Conservation (phyloP, 192 early-diverging fungal species). For the Coemansia sp. region DNA sequence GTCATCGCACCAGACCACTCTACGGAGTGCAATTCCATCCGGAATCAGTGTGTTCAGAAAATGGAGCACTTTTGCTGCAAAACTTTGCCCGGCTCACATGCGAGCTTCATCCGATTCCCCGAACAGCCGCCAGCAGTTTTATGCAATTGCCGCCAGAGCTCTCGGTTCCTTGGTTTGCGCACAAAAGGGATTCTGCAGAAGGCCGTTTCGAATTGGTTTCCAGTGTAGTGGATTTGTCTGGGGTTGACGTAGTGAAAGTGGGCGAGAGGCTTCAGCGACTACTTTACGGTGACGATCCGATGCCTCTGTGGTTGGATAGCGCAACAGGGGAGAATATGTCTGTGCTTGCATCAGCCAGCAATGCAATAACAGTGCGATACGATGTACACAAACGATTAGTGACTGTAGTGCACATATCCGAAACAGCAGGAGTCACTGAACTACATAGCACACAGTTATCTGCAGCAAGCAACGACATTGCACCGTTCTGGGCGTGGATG, state of each 20-base stretch:
- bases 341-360: conserved; percentile 28
- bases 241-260: not conserved
- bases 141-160: conserved; percentile 9
- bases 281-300: conserved; percentile 24
- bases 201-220: conserved; percentile 24
- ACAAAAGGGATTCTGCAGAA: not conserved
- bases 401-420: conserved; percentile 1
- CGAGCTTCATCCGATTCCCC: not conserved
- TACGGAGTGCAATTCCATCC: conserved; percentile 97
- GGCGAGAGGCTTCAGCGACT: conserved; percentile 13
- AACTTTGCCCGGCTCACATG: conserved; percentile 63
- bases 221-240: conserved; percentile 13
- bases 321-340: conserved; percentile 34
- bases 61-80: conserved; percentile 64
- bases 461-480: not conserved
- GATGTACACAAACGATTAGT: not conserved
- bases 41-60: conserved; percentile 87
- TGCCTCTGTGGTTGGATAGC: conserved; percentile 70
- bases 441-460: not conserved
- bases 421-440: not conserved
- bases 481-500: conserved; percentile 69
- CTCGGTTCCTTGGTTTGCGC: conserved; percentile 1
- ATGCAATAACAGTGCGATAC: conserved; percentile 41
- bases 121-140: not conserved
- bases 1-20: conserved; percentile 66